Conservation (phyloP, 257 asterid genomes). For the Leonotis leonurus region DNA sequence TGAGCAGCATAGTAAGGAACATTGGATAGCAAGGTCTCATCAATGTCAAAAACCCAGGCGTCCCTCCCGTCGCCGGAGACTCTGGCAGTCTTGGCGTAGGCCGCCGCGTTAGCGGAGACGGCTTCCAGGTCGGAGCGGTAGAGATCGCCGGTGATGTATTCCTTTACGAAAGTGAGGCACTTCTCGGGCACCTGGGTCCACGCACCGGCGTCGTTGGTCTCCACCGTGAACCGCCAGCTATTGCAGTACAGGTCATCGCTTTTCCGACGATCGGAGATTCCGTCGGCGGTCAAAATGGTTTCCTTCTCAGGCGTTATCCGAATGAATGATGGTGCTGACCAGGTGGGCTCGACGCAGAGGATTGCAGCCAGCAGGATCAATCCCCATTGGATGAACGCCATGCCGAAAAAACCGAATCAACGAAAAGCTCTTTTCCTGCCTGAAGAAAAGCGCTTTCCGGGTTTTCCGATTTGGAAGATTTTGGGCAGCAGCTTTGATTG, state of each 20-base stretch:
- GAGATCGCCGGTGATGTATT: slow-evolving; percentile 44
- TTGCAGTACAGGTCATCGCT: slow-evolving; percentile 41
- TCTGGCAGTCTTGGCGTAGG: slow-evolving; percentile 33
- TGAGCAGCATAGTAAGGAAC: slow-evolving; percentile 58
- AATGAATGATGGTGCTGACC: slow-evolving; percentile 36
- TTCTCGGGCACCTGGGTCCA: slow-evolving; percentile 44
- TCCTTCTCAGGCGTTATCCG: slow-evolving; percentile 21
- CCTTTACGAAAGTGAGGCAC: slow-evolving; percentile 51
- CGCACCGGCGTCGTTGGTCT: slow-evolving; percentile 62
- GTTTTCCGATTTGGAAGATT: background rate
- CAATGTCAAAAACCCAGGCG: slow-evolving; percentile 88
- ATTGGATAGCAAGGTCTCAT: slow-evolving; percentile 78
- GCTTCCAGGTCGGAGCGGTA: slow-evolving; percentile 53
- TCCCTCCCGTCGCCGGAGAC: slow-evolving; percentile 48
- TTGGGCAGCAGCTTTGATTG: background rate
- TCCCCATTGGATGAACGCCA: slow-evolving; percentile 21
- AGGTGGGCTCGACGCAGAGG: slow-evolving; percentile 24
- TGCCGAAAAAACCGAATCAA: slow-evolving; percentile 5
- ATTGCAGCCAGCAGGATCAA: slow-evolving; percentile 18
- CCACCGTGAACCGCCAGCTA: slow-evolving; percentile 78
- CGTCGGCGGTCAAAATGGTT: slow-evolving; percentile 11
- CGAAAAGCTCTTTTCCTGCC: slow-evolving; percentile 5
- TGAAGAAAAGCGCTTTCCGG: slow-evolving; percentile 7
- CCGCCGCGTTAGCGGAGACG: slow-evolving; percentile 45
- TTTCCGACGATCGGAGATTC: slow-evolving; percentile 24